Base-by-base conservation (phyloP, 1,284 basidiomycete genomes). In the Malassezia japonica region DNA sequence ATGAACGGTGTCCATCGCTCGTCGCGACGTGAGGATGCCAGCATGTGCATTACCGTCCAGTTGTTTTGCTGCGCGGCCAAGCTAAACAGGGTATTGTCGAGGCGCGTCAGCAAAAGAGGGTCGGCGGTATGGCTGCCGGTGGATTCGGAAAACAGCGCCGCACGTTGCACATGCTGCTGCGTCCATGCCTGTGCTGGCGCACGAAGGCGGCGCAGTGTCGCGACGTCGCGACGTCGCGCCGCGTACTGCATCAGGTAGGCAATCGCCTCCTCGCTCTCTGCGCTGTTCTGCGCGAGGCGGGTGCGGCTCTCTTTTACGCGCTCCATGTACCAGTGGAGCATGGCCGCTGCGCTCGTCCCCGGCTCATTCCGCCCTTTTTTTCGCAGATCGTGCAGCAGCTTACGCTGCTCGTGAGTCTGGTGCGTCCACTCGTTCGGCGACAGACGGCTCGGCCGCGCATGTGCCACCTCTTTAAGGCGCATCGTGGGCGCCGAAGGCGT, bases 301-400 rank as follows among this genome's bases (percentile, higher is more conserved):
- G 39, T 44, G 6, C 51, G 46, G 16, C 46, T 48, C 31, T 54
- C 51, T 28, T 54, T 43, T 7, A 54, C 28, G 3, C 51, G 46
- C 32, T 48, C 41, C 5, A 21, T 10, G 32, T 54, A 54, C 46
- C 46, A 54, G 6, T 46, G 20, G 6, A 51, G 18, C 13, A 50
- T 4, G 13, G 8, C 25, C 16, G 15, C 9, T 7, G 32, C 32
- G 3, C n/a, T 13, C 13, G 16, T 2, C 6, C 3, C 15, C 7
- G 32, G 32, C n/a, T 33, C 32, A 13, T 9, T 15, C 4, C n/a
- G 32, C 2, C 6, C 16, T 33, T 33, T 33, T 2, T 9, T 33
- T 9, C n/a, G 13, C 12, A 33, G 32, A 1, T 9, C 32, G 32
- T n/a, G 32, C 13, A 33, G 6, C 3, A 33, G 32, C 3, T 13